These are phyloP conservation scores for Ogataea methylovora DNA, from an alignment of 805 yeast genomes.

Conservation along the genomic window DNA sequence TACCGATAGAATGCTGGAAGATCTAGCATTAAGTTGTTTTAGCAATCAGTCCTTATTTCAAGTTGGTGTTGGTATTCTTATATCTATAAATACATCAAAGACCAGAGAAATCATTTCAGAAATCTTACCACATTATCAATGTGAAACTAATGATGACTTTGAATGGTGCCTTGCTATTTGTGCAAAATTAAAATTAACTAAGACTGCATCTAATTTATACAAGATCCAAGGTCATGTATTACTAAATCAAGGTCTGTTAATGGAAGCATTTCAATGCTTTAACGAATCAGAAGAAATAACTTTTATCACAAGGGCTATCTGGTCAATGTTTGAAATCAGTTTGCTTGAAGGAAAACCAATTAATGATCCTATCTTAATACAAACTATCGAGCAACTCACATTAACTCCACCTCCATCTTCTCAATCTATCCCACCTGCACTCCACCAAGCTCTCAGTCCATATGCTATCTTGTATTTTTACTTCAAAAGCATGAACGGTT, in stretches of 20 bases:
- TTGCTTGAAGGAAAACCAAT: slow-evolving; percentile 44
- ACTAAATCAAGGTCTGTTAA: slow-evolving; percentile 24
- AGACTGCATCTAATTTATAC: slow-evolving; percentile 49
- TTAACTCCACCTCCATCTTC: neutral
- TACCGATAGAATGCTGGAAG: slow-evolving; percentile 34
- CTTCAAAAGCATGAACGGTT: slow-evolving; percentile 25
- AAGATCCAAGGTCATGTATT: slow-evolving; percentile 39
- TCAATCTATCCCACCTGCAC: slow-evolving; percentile 36
- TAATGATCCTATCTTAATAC: slow-evolving; percentile 38
- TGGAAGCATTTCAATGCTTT: slow-evolving; percentile 59
- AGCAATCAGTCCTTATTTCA: slow-evolving; percentile 49
- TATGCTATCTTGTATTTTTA: slow-evolving; percentile 55
- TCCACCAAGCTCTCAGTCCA: slow-evolving; percentile 66
- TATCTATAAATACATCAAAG: slow-evolving; percentile 35
- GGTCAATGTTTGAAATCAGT: slow-evolving; percentile 60
- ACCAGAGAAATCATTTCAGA: slow-evolving; percentile 43
- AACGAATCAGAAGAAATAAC: slow-evolving; percentile 54
- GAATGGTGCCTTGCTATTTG: slow-evolving; percentile 75
- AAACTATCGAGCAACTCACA: slow-evolving; percentile 9
- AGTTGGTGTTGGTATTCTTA: slow-evolving; percentile 60
- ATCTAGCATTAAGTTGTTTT: slow-evolving; percentile 48
- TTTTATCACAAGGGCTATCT: slow-evolving; percentile 38
- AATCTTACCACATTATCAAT: slow-evolving; percentile 52
- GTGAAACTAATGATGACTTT: slow-evolving; percentile 63
- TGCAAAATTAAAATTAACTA: slow-evolving; percentile 55